A percentile compares a stretch with the other conserved stretches of the same genome.
Evolutionary conservation across 495 filamentous ascomycete genomes (phyloP).

Genomic region (Neurospora africana): DNA sequence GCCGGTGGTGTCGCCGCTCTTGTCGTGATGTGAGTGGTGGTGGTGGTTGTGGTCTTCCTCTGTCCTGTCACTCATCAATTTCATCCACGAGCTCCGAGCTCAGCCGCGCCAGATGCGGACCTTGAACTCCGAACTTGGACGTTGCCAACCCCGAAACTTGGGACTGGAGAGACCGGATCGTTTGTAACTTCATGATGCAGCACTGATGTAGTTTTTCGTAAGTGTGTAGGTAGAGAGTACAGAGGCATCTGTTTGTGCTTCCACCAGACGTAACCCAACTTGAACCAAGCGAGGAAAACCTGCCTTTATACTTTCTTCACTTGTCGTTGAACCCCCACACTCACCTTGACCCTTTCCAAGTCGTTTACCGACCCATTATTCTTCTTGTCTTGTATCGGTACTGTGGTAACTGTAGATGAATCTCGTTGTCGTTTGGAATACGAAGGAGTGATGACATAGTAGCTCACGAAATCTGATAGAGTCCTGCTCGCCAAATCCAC

Average conservation of each 20-base stretch:
- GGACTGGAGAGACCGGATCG: too few relatives aligned
- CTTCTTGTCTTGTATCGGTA: neutral
- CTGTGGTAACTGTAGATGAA: neutral
- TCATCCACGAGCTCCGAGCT: neutral
- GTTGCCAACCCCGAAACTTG: too few relatives aligned
- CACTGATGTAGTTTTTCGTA: too few relatives aligned
- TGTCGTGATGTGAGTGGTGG: neutral
- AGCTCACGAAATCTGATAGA: neutral
- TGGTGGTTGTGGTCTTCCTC: neutral
- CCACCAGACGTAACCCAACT: neutral
- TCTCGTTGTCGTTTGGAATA: neutral
- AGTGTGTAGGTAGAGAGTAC: too few relatives aligned
- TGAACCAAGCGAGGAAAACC: neutral
- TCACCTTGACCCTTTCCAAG: neutral
- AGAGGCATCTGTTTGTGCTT: neutral
- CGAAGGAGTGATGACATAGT: neutral
- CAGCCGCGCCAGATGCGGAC: neutral
- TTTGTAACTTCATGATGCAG: too few relatives aligned
- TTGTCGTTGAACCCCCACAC: neutral
- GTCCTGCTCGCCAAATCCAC: too few relatives aligned
- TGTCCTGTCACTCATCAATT: neutral
- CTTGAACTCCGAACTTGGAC: neutral
- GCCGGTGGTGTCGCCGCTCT: neutral
- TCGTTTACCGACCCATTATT: neutral
- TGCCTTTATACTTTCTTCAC: neutral